Base-by-base conservation (phyloP, 257 asterid species). In the Linaria vulgaris region DNA sequence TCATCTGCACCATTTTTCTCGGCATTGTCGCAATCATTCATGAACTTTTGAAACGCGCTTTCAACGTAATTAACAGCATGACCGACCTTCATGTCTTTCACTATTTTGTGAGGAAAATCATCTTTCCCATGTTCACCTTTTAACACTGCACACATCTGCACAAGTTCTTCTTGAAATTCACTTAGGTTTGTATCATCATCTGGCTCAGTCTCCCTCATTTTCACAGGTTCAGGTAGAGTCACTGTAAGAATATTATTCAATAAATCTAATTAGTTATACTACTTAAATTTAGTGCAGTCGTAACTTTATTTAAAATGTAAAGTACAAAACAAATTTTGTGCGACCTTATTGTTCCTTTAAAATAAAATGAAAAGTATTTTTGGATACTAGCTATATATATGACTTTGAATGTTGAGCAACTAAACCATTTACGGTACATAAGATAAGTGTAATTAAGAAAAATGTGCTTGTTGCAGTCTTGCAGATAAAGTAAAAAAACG, bases 81-180 rank as follows among this genome's bases (percentile, higher is more conserved):
- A n/a, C 22, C 76, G 13, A 82, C 96, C 27, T 63, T 85, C 92
- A 88, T 78, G 63, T 51, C 85, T 31, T 78, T 75, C 31, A 76
- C 82, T 22, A 76, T 59, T 49, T 70, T 69, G 66, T 79, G 57
- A 1, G 94, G 88, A 68, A 67, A 80, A 12, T 7, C 65, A 38
- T 78, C 86, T 19, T 78, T 59, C 15, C 10, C 11, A 24, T 72
- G 81, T 34, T 89, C 95, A 19, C 97, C 95, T 49, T 74, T 75
- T 69, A 89, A 39, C 27, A 73, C 94, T 39, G 91, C 94, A 30
- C 88, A 75, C 80, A 89, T 65, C 67, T 89, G 87, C 69, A 89
- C 91, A 62, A 86, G 27, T 61, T 89, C 95, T 61, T 74, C 70
- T 47, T 89, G 95, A 69, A 82, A 89, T 10, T 86, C 94, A 30